These are phyloP conservation scores for Darksidea phi DNA, from an alignment of 495 filamentous ascomycete species.

Conservation along the genomic window DNA sequence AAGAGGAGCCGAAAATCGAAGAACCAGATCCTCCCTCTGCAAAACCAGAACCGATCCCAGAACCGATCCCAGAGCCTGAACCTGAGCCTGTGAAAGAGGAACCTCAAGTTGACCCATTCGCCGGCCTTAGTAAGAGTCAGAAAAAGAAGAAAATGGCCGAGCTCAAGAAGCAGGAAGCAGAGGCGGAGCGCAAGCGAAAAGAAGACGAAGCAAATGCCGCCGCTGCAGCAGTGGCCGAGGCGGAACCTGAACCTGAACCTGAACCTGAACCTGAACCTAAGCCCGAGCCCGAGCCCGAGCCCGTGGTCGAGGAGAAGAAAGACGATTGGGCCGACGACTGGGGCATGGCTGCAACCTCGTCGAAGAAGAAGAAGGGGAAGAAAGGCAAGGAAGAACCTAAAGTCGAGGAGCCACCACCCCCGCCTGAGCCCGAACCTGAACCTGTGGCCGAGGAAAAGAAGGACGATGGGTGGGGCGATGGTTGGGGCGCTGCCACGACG, in stretches of 20 bases:
- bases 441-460: conserved; percentile 38
- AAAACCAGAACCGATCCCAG: conserved; percentile 5
- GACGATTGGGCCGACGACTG: conserved; percentile 14
- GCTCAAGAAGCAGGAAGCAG: conserved; percentile 3
- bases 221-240: conserved; percentile 6
- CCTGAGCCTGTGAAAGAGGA: conserved; percentile 26
- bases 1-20: conserved; percentile 6
- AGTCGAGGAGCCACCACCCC: conserved; percentile 18
- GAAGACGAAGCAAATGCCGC: neutral
- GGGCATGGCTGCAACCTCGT: conserved; percentile 3
- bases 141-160: conserved; percentile 19
- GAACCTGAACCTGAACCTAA: too few species aligned
- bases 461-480: conserved; percentile 18
- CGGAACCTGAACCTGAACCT: conserved; percentile 40
- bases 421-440: conserved; percentile 40
- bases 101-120: neutral
- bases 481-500: conserved; percentile 6
- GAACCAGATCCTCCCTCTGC: conserved; percentile 3
- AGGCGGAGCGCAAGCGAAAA: neutral
- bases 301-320: conserved; percentile 29
- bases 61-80: conserved; percentile 42
- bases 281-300: conserved; percentile 39
- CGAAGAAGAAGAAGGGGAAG: conserved; percentile 31
- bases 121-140: conserved; percentile 8
- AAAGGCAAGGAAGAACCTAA: conserved; percentile 27